Evolutionary conservation across 805 yeast species (phyloP), one percentile per base, ranked within the genome.

Genomic region (Priceomyces carsonii): DNA sequence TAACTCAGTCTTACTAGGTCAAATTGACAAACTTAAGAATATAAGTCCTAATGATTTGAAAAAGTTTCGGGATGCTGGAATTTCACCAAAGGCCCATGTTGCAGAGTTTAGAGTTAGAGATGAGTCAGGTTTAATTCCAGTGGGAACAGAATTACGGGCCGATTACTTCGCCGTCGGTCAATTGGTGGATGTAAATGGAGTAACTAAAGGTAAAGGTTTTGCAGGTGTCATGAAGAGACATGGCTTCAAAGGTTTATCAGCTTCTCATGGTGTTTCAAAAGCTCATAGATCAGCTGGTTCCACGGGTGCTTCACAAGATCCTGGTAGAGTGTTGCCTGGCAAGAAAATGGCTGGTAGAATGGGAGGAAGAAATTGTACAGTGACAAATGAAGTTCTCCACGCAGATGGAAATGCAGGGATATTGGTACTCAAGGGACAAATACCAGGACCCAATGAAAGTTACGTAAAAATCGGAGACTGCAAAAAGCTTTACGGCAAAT

Each of bases 141-240:
- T 82, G 6, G 97, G 97, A 3, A 80, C 89, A 2, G 79, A 80
- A 50, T 63, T 93, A 37, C 76, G 68, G 36, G 96, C 96, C 2
- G 89, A 87, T 54, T 90, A 83, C 61, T 91, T 91, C 59, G 75
- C 79, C 38, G 71, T 67, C 12, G 98, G 97, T 19, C 93, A 88
- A 60, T 75, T 67, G 40, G 90, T 93, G 18, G 99, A 93, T 57
- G 67, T 88, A 35, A 75, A 79, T 56, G 84, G 90, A 10, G 72
- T 74, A 13, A 72, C 90, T 34, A 91, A 88, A 59, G 99, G 99
- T 64, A 93, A 93, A 63, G 99, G 99, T 8, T 88, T 88, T 59
- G 87, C 90, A 15, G 99, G 99, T 79, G 98, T 91, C 16, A 93
- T 93, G 96, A 91, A 91, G 61, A 81, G 96, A 65, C 85, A 84